A percentile compares a stretch with the other conserved stretches of the same genome.
Evolutionary conservation across 495 filamentous ascomycete genomes (phyloP).

Genomic region (Elaphomyces granulatus): DNA sequence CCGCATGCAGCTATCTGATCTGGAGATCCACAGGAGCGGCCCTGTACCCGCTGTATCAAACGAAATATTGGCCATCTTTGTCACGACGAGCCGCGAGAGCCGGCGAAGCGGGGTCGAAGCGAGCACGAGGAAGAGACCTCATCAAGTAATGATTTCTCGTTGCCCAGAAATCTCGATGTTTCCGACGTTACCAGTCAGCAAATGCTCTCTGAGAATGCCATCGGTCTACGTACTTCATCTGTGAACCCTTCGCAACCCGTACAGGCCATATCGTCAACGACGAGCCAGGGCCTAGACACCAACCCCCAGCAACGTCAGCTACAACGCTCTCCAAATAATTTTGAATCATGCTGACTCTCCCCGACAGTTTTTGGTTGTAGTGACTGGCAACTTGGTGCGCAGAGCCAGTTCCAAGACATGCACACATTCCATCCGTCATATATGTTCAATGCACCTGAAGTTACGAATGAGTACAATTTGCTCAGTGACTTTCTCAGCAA

Average conservation of each 20-base stretch:
- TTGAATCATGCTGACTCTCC: constrained; percentile 7
- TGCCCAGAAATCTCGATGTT: constrained; percentile 26
- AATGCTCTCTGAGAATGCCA: constrained; percentile 23
- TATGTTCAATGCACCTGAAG: constrained; percentile 89
- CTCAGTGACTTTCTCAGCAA: constrained; percentile 91
- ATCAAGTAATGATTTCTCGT: constrained; percentile 31
- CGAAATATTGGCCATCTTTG: constrained; percentile 97
- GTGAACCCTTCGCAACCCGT: constrained; percentile 21
- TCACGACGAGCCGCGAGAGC: constrained; percentile 89
- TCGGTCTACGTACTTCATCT: constrained; percentile 21
- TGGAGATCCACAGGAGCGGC: constrained; percentile 52
- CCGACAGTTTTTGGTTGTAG: constrained; percentile 46
- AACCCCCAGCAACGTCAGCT: constrained; percentile 66
- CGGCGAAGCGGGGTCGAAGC: constrained; percentile 55
- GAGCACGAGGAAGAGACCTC: constrained; percentile 49
- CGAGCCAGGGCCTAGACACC: constrained; percentile 34
- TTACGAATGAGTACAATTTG: constrained; percentile 89
- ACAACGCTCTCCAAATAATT: constrained; percentile 1
- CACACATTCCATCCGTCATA: constrained; percentile 86
- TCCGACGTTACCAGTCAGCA: constrained; percentile 30
- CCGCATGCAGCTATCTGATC: background rate
- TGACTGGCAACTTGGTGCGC: constrained; percentile 53
- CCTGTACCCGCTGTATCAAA: constrained; percentile 96
- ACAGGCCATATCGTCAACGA: constrained; percentile 22
- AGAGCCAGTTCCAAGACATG: constrained; percentile 84